Percentiles rank a stretch among this genome's conserved stretches.
Evolutionary conservation across 768 basidiomycete genomes (phyloP).

Genomic region (Xerocomellus dryophilus): DNA sequence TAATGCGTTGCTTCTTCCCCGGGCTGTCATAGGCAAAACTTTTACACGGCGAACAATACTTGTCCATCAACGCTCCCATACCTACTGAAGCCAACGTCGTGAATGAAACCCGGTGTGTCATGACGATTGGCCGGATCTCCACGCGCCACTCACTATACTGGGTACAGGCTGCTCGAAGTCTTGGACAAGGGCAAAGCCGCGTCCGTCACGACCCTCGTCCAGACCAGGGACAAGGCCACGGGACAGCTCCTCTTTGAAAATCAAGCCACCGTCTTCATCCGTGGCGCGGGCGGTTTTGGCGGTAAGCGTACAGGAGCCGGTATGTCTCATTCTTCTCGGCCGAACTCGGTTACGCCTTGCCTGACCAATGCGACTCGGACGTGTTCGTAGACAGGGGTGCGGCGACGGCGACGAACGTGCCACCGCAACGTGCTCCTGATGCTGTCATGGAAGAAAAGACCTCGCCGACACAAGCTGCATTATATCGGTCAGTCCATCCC

Average conservation of each 20-base stretch:
- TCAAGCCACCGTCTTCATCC: constrained; percentile 86
- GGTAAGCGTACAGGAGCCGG: constrained; percentile 84
- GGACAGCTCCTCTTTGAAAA: constrained; percentile 89
- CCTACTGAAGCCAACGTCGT: constrained; percentile 81
- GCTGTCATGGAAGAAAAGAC: constrained; percentile 89
- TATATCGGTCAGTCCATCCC: constrained; percentile 70
- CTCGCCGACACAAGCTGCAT: constrained; percentile 71
- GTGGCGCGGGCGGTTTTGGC: constrained; percentile 94
- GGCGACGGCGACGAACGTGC: constrained; percentile 75
- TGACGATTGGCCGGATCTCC: not conserved
- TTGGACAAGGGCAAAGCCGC: constrained; percentile 93
- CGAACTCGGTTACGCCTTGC: not conserved
- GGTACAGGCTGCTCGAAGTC: constrained; percentile 68
- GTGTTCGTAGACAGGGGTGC: constrained; percentile 73
- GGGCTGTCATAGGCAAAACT: constrained; percentile 68
- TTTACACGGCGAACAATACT: constrained; percentile 96
- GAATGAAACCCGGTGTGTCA: constrained; percentile 59
- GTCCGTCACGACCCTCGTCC: constrained; percentile 73
- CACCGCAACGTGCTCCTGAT: constrained; percentile 83
- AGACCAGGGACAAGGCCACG: constrained; percentile 75
- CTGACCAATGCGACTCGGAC: not conserved
- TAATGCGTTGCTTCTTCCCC: not conserved
- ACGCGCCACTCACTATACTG: constrained; percentile 5
- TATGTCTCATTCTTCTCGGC: constrained; percentile 33
- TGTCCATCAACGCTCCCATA: constrained; percentile 81